phyloP scores from a whole-genome alignment of 192 early-diverging fungal species.

The Gonapodya sp. region DNA sequence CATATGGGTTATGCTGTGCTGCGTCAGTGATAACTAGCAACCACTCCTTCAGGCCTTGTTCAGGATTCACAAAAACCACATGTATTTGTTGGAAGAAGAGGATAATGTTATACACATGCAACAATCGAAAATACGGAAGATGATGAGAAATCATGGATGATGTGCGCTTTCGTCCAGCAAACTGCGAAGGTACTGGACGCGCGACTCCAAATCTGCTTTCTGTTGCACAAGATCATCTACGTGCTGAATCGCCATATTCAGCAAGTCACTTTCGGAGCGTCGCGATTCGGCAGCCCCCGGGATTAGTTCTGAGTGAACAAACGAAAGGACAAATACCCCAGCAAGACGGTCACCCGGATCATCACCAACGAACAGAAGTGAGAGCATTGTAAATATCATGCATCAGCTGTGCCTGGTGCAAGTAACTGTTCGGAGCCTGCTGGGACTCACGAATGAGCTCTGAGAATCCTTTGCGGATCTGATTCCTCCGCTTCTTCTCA shows the following conservation, averaged over 20 bases:
- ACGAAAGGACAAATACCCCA: not conserved
- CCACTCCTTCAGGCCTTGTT: too few relatives aligned
- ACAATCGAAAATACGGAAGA: too few relatives aligned
- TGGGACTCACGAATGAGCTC: conserved; percentile 13
- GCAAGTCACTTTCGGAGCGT: not conserved
- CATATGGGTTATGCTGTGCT: too few relatives aligned
- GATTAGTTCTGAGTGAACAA: not conserved
- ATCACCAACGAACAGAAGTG: not conserved
- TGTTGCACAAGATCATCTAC: not conserved
- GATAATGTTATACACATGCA: too few relatives aligned
- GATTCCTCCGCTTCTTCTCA: conserved; percentile 63
- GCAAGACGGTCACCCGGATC: not conserved
- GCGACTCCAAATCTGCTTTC: not conserved
- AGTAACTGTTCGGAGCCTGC: too few relatives aligned
- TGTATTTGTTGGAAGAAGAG: too few relatives aligned
- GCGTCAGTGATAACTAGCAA: too few relatives aligned
- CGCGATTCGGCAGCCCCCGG: not conserved
- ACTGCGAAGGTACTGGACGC: not conserved
- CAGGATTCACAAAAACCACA: too few relatives aligned
- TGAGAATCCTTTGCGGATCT: conserved; percentile 36
- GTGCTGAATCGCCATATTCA: not conserved
- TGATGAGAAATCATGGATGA: too few relatives aligned
- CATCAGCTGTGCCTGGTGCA: too few relatives aligned
- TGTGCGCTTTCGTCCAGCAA: too few relatives aligned
- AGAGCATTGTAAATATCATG: too few relatives aligned